Conservation (phyloP, 371 early-diverging fungal genomes). For the Blastocladiella emersonii region DNA sequence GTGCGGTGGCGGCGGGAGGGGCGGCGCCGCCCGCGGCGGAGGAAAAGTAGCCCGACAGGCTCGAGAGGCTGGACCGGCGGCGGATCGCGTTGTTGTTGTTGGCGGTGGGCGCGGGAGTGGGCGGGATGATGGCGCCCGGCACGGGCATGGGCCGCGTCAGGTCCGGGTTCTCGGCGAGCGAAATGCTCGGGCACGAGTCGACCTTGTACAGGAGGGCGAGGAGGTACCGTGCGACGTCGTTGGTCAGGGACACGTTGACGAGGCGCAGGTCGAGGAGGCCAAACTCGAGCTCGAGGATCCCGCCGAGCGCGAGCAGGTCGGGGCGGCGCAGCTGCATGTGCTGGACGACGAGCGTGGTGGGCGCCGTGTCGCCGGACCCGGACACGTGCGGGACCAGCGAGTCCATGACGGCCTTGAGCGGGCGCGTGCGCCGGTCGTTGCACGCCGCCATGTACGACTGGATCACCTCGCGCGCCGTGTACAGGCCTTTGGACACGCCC, state of each 20-base stretch:
- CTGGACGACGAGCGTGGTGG: background rate
- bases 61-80: background rate
- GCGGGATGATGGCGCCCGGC: background rate
- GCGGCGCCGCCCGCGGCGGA: background rate
- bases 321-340: background rate
- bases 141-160: background rate
- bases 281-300: background rate
- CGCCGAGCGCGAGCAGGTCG: background rate
- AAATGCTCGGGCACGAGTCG: background rate
- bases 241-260: background rate
- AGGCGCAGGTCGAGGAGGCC: background rate
- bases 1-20: background rate
- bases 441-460: background rate
- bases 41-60: background rate
- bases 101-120: background rate
- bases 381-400: background rate
- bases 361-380: background rate
- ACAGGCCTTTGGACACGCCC: background rate
- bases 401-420: slow-evolving; percentile 5
- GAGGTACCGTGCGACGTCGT: background rate
- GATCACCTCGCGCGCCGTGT: background rate
- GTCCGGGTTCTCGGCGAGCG: slow-evolving; percentile 1
- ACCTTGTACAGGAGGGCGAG: background rate
- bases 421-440: background rate
- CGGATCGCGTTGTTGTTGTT: background rate